A percentile compares a stretch with the other conserved stretches of the same genome.
Evolutionary conservation across 2,329 filamentous ascomycete genomes (phyloP).

Genomic region (Pseudogymnoascus pannorum): DNA sequence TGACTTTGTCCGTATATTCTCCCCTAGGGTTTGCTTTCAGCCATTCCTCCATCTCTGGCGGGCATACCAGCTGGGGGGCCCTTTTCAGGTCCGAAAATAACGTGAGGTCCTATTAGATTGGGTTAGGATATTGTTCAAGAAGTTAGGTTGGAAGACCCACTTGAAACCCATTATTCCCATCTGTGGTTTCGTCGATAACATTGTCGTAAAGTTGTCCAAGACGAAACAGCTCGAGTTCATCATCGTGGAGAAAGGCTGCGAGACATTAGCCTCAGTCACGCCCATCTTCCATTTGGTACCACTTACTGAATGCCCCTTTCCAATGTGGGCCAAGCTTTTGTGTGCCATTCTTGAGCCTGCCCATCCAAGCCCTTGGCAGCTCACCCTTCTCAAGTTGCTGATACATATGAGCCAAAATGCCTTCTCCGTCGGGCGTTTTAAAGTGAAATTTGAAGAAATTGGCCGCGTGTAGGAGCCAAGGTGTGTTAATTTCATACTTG

Average conservation of each 20-base stretch:
- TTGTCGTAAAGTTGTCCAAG: not conserved
- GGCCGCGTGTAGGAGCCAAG: conserved; percentile 39
- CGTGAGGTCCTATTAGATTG: conserved; percentile 8
- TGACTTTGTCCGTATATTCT: not conserved
- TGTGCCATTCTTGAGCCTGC: conserved; percentile 29
- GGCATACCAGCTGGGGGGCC: not conserved
- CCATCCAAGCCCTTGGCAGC: conserved; percentile 36
- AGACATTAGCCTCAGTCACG: conserved; percentile 15
- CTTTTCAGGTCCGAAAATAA: not conserved
- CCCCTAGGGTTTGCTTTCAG: conserved; percentile 7
- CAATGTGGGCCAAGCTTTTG: conserved; percentile 36
- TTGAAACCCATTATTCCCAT: conserved; percentile 18
- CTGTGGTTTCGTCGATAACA: conserved; percentile 14
- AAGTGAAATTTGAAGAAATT: conserved; percentile 49
- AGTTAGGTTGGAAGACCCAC: conserved; percentile 15
- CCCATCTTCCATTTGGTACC: not conserved
- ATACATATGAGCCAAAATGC: conserved; percentile 32
- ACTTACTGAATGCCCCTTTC: conserved; percentile 43
- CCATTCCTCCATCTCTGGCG: not conserved
- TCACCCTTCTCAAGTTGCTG: conserved; percentile 30
- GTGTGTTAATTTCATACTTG: conserved; percentile 35
- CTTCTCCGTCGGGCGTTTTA: conserved; percentile 29
- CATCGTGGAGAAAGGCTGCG: conserved; percentile 12
- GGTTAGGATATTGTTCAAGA: not conserved
- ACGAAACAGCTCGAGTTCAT: not conserved